A percentile compares a stretch with the other conserved stretches of the same genome.
Evolutionary conservation across 1,284 basidiomycete species (phyloP).

Genomic region (Quambalaria eucalypti): DNA sequence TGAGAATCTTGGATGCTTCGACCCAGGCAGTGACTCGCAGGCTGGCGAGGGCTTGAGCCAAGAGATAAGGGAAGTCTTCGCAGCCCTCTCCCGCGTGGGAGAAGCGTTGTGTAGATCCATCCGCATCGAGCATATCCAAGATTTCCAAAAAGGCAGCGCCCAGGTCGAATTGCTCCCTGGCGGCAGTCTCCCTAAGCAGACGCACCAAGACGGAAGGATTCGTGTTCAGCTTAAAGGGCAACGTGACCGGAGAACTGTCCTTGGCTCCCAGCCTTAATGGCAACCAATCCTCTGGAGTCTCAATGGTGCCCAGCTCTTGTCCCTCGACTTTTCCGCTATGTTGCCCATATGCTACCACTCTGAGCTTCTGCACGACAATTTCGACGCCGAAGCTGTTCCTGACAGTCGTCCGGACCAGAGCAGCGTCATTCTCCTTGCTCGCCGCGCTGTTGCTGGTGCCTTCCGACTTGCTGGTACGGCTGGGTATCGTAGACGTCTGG

Average conservation of each 20-base stretch:
- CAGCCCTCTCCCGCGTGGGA: neutral
- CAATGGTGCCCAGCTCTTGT: slow-evolving; percentile 17
- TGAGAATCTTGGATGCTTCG: slow-evolving; percentile 11
- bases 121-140: slow-evolving; percentile 12
- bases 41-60: slow-evolving; percentile 14
- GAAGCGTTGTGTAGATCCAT: no score
- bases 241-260: slow-evolving; percentile 11
- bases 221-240: slow-evolving; percentile 26
- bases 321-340: no score
- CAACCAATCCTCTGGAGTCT: slow-evolving; percentile 19
- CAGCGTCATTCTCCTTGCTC: neutral
- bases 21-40: slow-evolving; percentile 22
- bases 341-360: slow-evolving; percentile 3
- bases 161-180: slow-evolving; percentile 20
- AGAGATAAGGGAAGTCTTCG: slow-evolving; percentile 16
- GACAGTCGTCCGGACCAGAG: slow-evolving; percentile 16
- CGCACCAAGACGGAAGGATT: slow-evolving; percentile 24
- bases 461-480: neutral
- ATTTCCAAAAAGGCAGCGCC: slow-evolving; percentile 21
- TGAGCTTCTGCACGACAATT: slow-evolving; percentile 16
- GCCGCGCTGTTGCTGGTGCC: neutral
- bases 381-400: slow-evolving; percentile 25
- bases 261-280: slow-evolving; percentile 14
- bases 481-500: neutral
- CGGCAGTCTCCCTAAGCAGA: slow-evolving; percentile 21